phyloP scores from a whole-genome alignment of 352 stramenopile genomes.

The Pythium plurisporium region DNA sequence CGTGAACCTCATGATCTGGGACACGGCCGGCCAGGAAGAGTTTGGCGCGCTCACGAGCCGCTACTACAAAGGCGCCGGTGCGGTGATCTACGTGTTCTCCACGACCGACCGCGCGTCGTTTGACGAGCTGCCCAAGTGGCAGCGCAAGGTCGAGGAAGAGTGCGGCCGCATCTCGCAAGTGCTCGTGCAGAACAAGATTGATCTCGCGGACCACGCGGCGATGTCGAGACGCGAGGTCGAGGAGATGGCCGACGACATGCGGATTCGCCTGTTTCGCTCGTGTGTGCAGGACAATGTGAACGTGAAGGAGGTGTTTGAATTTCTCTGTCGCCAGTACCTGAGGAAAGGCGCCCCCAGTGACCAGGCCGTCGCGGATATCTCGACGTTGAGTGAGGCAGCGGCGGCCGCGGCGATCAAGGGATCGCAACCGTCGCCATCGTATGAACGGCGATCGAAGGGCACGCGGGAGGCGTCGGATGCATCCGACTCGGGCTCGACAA shows the following conservation, averaged over 20 bases:
- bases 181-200: conserved; percentile 76
- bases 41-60: conserved; percentile 75
- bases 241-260: conserved; percentile 54
- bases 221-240: conserved; percentile 61
- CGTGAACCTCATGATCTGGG: conserved; percentile 80
- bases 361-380: conserved; percentile 50
- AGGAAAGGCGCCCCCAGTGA: conserved; percentile 29
- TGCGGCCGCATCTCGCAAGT: conserved; percentile 62
- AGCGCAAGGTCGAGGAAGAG: conserved; percentile 65
- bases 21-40: conserved; percentile 76
- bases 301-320: conserved; percentile 66
- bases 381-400: conserved; percentile 37
- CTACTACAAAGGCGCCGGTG: conserved; percentile 75
- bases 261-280: conserved; percentile 52
- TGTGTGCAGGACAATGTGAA: conserved; percentile 76
- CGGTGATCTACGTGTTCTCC: conserved; percentile 75
- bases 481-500: conserved; percentile 31
- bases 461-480: conserved; percentile 33
- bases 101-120: conserved; percentile 69
- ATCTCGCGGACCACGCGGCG: conserved; percentile 53
- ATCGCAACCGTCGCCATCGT: conserved; percentile 13
- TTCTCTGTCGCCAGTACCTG: conserved; percentile 49
- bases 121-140: conserved; percentile 63
- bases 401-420: conserved; percentile 13
- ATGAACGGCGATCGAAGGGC: conserved; percentile 16